A percentile compares a stretch with the other conserved stretches of the same genome.
Evolutionary conservation across 805 yeast genomes (phyloP).

Genomic region (Barnettozyma vustinii): DNA sequence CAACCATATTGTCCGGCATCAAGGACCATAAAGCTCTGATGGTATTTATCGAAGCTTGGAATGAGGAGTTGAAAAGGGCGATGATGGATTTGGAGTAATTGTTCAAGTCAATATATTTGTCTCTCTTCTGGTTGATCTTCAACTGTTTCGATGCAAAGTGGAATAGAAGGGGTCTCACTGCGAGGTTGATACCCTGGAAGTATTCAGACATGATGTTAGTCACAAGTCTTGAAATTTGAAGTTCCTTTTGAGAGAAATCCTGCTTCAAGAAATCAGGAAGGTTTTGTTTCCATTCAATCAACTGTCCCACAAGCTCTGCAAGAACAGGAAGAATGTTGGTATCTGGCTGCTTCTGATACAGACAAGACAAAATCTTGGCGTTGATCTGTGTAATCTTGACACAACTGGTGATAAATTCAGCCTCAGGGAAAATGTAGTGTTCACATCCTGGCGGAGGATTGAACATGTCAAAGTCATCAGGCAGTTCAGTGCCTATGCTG

Average conservation of each 20-base stretch:
- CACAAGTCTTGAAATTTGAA: constrained; percentile 57
- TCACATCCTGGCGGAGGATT: constrained; percentile 55
- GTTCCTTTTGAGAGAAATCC: constrained; percentile 47
- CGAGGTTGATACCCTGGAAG: constrained; percentile 75
- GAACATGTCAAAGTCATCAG: constrained; percentile 64
- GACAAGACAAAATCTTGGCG: constrained; percentile 61
- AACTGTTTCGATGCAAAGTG: constrained; percentile 70
- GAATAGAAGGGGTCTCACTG: constrained; percentile 70
- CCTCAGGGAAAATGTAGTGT: constrained; percentile 70
- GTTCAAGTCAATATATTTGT: constrained; percentile 57
- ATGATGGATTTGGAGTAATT: constrained; percentile 62
- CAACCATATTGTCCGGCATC: constrained; percentile 75
- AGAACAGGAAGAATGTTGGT: constrained; percentile 72
- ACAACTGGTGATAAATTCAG: constrained; percentile 71
- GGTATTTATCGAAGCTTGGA: constrained; percentile 76
- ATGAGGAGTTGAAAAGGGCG: constrained; percentile 67
- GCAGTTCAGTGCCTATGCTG: constrained; percentile 73
- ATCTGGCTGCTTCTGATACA: constrained; percentile 72
- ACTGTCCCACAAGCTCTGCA: constrained; percentile 59
- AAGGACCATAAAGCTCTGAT: constrained; percentile 70
- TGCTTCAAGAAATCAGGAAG: constrained; percentile 61
- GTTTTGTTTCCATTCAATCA: constrained; percentile 61
- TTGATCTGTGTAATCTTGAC: constrained; percentile 75
- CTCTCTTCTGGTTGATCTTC: constrained; percentile 40
- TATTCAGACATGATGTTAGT: constrained; percentile 79